Percentiles rank a stretch among this genome's conserved stretches.
phyloP scores from a whole-genome alignment of 73 alveolate species.

The Blepharisma japonicum region DNA sequence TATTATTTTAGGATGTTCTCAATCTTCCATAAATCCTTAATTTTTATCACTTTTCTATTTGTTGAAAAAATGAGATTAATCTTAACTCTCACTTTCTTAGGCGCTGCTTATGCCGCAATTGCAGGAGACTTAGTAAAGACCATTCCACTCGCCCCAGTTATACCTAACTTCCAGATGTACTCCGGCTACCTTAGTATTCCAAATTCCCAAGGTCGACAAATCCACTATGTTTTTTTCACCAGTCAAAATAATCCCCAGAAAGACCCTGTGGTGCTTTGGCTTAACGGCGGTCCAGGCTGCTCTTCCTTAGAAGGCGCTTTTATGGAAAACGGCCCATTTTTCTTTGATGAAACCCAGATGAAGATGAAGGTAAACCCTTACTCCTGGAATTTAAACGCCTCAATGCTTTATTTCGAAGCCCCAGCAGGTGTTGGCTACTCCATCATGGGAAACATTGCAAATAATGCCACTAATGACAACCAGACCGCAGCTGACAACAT shows the following conservation, averaged over 20 bases:
- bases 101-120: too few species aligned
- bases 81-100: too few species aligned
- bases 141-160: too few species aligned
- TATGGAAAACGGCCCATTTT: conserved; percentile 85
- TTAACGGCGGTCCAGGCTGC: conserved; percentile 98
- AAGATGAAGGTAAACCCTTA: conserved; percentile 51
- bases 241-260: conserved; percentile 62
- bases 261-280: conserved; percentile 72
- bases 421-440: conserved; percentile 71
- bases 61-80: too few species aligned
- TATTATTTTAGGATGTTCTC: too few species aligned
- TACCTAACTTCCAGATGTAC: too few species aligned
- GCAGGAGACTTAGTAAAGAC: too few species aligned
- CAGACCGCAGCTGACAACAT: conserved; percentile 51
- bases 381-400: conserved; percentile 75
- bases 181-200: conserved; percentile 23
- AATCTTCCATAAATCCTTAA: too few species aligned
- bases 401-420: conserved; percentile 50
- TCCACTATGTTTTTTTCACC: conserved; percentile 61
- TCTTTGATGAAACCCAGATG: conserved; percentile 42
- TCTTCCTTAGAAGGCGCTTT: conserved; percentile 83
- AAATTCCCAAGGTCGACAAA: conserved; percentile 27
- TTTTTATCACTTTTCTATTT: too few species aligned
- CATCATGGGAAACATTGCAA: not conserved
- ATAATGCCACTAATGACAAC: conserved; percentile 36